Evolutionary conservation across 2,329 filamentous ascomycete genomes (phyloP).

Genomic region (Verticillium nonalfalfae): DNA sequence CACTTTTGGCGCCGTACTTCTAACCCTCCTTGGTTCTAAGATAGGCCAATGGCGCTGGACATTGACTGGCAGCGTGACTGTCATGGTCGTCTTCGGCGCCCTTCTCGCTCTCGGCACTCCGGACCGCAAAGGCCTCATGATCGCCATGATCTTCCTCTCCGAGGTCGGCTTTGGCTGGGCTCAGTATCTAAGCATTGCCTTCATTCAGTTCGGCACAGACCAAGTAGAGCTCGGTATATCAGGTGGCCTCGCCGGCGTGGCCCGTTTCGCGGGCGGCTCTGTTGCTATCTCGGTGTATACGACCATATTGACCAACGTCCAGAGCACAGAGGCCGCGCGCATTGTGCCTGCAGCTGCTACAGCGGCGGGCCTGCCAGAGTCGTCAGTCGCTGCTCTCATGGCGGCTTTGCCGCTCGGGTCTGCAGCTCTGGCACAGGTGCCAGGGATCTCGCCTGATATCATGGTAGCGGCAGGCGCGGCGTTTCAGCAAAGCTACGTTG

Average conservation of each 20-base stretch:
- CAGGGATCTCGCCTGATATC: slow-evolving; percentile 17
- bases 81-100: slow-evolving; percentile 41
- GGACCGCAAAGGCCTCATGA: slow-evolving; percentile 34
- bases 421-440: slow-evolving; percentile 15
- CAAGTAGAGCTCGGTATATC: slow-evolving; percentile 39
- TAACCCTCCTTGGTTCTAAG: slow-evolving; percentile 31
- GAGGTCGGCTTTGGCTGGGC: slow-evolving; percentile 39
- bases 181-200: slow-evolving; percentile 38
- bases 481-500: slow-evolving; percentile 22
- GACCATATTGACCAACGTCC: slow-evolving; percentile 31
- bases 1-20: slow-evolving; percentile 30
- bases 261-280: slow-evolving; percentile 34
- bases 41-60: slow-evolving; percentile 41
- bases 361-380: slow-evolving; percentile 24
- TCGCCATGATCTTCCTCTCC: slow-evolving; percentile 38
- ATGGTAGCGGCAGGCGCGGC: slow-evolving; percentile 19
- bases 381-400: slow-evolving; percentile 21
- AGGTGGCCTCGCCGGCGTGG: slow-evolving; percentile 34
- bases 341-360: slow-evolving; percentile 26
- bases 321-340: slow-evolving; percentile 19
- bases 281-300: slow-evolving; percentile 33
- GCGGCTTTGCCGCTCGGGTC: slow-evolving; percentile 18
- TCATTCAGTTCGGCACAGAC: slow-evolving; percentile 41
- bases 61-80: slow-evolving; percentile 30
- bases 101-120: slow-evolving; percentile 35